Conservation (phyloP, 164 flowering plant genomes). For the Macadamia tetraphylla region DNA sequence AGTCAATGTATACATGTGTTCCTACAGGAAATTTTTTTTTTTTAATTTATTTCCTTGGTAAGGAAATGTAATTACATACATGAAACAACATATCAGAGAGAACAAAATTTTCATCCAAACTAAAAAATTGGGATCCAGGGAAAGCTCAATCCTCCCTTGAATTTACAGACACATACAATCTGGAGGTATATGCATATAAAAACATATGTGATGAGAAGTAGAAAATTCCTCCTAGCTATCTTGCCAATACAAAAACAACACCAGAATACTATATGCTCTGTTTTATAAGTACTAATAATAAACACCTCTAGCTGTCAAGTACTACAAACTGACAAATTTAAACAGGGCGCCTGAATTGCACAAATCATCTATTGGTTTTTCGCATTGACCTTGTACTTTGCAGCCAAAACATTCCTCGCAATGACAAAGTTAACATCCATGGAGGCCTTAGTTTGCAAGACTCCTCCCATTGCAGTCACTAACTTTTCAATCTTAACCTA, state of each 20-base stretch:
- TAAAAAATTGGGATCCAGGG: too few species aligned
- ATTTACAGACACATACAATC: too few species aligned
- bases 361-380: constrained; percentile 4
- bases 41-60: too few species aligned
- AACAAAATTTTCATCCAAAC: too few species aligned
- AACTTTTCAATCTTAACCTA: constrained; percentile 65
- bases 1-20: not conserved
- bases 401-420: constrained; percentile 79
- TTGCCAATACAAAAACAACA: not conserved
- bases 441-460: constrained; percentile 47
- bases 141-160: too few species aligned
- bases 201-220: not conserved
- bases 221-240: not conserved
- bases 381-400: constrained; percentile 81
- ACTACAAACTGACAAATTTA: not conserved
- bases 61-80: not conserved
- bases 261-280: not conserved
- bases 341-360: not conserved
- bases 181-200: not conserved
- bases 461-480: constrained; percentile 88
- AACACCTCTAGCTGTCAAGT: not conserved
- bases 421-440: constrained; percentile 77
- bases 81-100: not conserved
- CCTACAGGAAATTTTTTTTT: too few species aligned
- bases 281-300: not conserved